Evolutionary conservation across 192 early-diverging fungal species (phyloP).

Genomic region (Gigaspora rosea): DNA sequence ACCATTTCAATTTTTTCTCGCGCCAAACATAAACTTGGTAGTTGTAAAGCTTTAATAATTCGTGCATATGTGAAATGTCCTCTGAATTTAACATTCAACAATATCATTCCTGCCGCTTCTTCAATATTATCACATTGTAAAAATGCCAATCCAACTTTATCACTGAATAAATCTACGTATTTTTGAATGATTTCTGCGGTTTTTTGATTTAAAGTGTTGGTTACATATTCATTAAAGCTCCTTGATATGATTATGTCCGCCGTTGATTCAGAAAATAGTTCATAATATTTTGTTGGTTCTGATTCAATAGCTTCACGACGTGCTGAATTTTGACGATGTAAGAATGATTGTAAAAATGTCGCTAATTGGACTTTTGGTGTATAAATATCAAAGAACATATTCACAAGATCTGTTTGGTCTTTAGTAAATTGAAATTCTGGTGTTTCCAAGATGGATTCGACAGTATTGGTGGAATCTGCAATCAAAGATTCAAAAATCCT

Average conservation of each 20-base stretch:
- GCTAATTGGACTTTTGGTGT: constrained; percentile 40
- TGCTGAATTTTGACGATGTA: constrained; percentile 42
- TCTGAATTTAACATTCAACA: constrained; percentile 33
- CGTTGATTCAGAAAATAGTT: constrained; percentile 22
- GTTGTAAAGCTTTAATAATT: constrained; percentile 36
- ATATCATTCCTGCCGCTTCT: constrained; percentile 42
- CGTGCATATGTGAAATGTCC: constrained; percentile 30
- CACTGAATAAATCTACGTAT: constrained; percentile 29
- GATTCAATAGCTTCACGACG: constrained; percentile 30
- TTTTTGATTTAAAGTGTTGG: constrained; percentile 28
- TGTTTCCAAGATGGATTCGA: constrained; percentile 3
- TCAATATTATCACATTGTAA: constrained; percentile 20
- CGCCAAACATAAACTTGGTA: constrained; percentile 25
- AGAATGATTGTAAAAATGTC: constrained; percentile 41
- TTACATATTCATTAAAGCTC: constrained; percentile 37
- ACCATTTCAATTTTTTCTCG: constrained; percentile 46
- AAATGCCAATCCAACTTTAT: constrained; percentile 33
- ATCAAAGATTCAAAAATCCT: constrained; percentile 32
- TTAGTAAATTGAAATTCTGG: constrained; percentile 11
- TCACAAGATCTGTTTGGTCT: background rate
- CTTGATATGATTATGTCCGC: constrained; percentile 30
- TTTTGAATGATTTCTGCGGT: constrained; percentile 24
- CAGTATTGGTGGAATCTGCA: background rate
- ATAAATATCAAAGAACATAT: constrained; percentile 38
- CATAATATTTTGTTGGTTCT: background rate